Base-by-base conservation (phyloP, 164 flowering plant species). In the Stephania japonica region DNA sequence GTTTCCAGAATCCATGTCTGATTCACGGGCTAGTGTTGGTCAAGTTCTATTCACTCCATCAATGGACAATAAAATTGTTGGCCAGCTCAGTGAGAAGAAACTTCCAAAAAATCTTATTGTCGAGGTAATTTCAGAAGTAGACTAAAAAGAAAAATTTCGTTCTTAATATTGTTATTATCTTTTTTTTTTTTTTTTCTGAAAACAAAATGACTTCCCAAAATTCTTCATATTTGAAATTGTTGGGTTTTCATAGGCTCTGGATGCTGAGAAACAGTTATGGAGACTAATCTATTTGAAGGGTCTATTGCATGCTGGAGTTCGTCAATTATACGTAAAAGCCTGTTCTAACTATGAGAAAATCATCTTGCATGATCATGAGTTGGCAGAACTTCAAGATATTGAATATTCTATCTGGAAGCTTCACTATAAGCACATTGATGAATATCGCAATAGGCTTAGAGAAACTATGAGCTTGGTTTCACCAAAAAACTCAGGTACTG, bases 401-500 rank as follows among this genome's bases (percentile, higher is more conserved):
- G 98, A 93, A 64, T 86, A 80, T 78, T 83, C 83, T 61, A 63
- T 93, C 69, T 93, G 98, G 98, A 88, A 86, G 86, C 88, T 93
- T 67, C 98, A 93, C 75, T 91, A 93, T 69, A 86, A 78, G 79
- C 90, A 84, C 78, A 93, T 93, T 74, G 94, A 89, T 75, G 98
- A 90, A 69, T 90, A 84, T 69, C 94, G 97, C 16, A 87, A 78
- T 75, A 83, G 77, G 71, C 76, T 86, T 7, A 75, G 80, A 70
- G 84, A 82, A 56, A 61, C 68, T 68, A 50, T 32, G 56, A 82
- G 72, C 63, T 53, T 43, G 43, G 81, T 42, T 26, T 27, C 18
- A 18, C 65, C 67, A 24, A 75, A 80, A 64, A 80, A 69, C 76
- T 72, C 27, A 21, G 27, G 56, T 56, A 43, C 68, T 72, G 65